Base-by-base conservation (phyloP, 2,329 filamentous ascomycete genomes). In the Penicillium sp. region DNA sequence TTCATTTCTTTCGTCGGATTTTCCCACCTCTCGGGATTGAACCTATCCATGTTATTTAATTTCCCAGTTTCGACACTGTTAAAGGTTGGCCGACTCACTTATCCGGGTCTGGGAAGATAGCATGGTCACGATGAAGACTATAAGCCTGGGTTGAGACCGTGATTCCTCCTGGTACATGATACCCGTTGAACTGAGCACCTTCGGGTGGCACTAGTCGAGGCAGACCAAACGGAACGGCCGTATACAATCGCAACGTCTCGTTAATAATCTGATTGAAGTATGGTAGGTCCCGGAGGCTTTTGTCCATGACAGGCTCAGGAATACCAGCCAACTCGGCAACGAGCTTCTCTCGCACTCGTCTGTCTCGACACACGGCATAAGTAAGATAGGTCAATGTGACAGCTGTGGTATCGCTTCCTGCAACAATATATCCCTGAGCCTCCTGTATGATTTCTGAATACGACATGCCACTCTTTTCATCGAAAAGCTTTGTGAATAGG, bases 131-230 rank as follows among this genome's bases (percentile, higher is more conserved):
- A 64, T 87, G 85, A 13, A 87, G 70, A 16, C 79, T 80, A 58
- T 83, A 81, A n/a, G 79, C 78, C 55, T 81, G 76, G 0, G 83
- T 81, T 0, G 80, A 77, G 10, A 87, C 75, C 1, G 80, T 76
- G 0, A 80, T 76, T 0, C 81, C 82, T 0, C 77, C 80, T 0
- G 84, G 84, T 0, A 87, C 68, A 2, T 71, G 69, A 5, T 67
- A 70, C 0, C 75, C 79, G 0, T 59, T 69, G 1, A 83, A 59
- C 0, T 65, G 65, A 47, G 79, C 81, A 0, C 71, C 72, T 43
- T 68, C 70, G 0, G 68, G 60, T 2, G 78, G 78, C 1, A 77
- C 78, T 7, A 71, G 62, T 2, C 78, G 73, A 4, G 68, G 67
- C 6, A 67, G 65, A 5, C 73, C 75, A n/a, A 67, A 68, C 2